Evolutionary conservation across 257 asterid genomes (phyloP).

Genomic region (Verbascum thapsus): DNA sequence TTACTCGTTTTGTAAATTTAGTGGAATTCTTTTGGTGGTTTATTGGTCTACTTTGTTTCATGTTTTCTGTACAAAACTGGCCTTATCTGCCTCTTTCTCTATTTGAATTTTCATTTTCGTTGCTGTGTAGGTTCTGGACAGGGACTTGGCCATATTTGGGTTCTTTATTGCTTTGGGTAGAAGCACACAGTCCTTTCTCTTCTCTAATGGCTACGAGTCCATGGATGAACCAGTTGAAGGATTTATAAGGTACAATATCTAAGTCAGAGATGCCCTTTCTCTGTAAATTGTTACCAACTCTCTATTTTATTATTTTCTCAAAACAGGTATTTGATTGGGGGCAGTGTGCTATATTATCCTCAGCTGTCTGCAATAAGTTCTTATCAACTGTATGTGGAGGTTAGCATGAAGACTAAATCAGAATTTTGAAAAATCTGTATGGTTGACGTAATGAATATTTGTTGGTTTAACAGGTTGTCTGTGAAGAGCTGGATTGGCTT

Average conservation of each 20-base stretch:
- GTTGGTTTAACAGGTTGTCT: constrained; percentile 71
- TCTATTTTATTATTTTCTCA: constrained; percentile 16
- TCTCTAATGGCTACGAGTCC: constrained; percentile 69
- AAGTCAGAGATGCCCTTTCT: constrained; percentile 27
- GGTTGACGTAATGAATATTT: constrained; percentile 30
- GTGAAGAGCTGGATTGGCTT: constrained; percentile 99
- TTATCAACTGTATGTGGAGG: constrained; percentile 99
- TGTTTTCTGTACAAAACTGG: too few species aligned
- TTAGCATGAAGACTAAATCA: constrained; percentile 50
- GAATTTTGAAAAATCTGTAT: constrained; percentile 24
- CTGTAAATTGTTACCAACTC: background rate
- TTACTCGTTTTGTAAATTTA: too few species aligned
- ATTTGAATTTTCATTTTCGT: constrained; percentile 9
- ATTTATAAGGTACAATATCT: constrained; percentile 65
- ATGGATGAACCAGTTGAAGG: constrained; percentile 75
- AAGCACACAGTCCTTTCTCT: constrained; percentile 74
- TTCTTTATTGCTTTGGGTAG: constrained; percentile 96
- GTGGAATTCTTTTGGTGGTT: too few species aligned
- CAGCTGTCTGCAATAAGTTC: constrained; percentile 96
- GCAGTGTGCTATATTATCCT: constrained; percentile 92
- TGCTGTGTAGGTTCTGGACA: constrained; percentile 74
- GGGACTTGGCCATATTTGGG: constrained; percentile 96
- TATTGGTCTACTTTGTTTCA: too few species aligned
- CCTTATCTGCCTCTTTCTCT: background rate
- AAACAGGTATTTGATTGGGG: constrained; percentile 90